phyloP scores from a whole-genome alignment of 1,139 yeast genomes.

The Saccharomyces hybrid region DNA sequence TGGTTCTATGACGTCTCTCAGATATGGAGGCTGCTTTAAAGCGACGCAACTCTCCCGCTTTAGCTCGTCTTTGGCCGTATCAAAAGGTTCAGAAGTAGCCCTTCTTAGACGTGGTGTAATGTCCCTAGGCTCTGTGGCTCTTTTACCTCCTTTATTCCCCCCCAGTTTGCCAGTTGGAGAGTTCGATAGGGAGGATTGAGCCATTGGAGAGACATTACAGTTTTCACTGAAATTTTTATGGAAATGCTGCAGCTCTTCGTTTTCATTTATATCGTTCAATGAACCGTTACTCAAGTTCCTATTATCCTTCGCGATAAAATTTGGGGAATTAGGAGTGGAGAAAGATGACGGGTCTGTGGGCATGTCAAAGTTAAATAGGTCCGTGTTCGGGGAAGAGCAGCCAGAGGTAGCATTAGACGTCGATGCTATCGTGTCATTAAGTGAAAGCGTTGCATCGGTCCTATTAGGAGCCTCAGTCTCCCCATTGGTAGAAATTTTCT shows the following conservation, averaged over 20 bases:
- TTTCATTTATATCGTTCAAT: conserved; percentile 28
- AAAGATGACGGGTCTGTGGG: conserved; percentile 10
- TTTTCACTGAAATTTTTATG: conserved; percentile 2
- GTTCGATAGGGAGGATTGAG: not conserved
- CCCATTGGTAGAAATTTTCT: not conserved
- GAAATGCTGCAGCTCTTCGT: conserved; percentile 26
- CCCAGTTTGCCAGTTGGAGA: not conserved
- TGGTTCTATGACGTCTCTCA: conserved; percentile 17
- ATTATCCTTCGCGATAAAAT: conserved; percentile 11
- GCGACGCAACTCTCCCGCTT: not conserved
- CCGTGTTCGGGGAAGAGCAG: not conserved
- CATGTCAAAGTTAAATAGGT: not conserved
- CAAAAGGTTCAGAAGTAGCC: conserved; percentile 23
- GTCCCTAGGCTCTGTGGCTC: conserved; percentile 9
- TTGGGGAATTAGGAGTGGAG: conserved; percentile 10
- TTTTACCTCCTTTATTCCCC: not conserved
- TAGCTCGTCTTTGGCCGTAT: conserved; percentile 4
- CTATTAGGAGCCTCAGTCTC: not conserved
- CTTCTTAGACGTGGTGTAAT: conserved; percentile 18
- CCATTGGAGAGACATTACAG: not conserved
- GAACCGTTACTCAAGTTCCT: conserved; percentile 24
- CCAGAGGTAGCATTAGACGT: not conserved
- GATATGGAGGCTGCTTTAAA: conserved; percentile 5
- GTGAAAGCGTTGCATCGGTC: not conserved
- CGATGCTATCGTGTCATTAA: not conserved